Base-by-base conservation (phyloP, 805 yeast genomes). In the Candida sithepensis region DNA sequence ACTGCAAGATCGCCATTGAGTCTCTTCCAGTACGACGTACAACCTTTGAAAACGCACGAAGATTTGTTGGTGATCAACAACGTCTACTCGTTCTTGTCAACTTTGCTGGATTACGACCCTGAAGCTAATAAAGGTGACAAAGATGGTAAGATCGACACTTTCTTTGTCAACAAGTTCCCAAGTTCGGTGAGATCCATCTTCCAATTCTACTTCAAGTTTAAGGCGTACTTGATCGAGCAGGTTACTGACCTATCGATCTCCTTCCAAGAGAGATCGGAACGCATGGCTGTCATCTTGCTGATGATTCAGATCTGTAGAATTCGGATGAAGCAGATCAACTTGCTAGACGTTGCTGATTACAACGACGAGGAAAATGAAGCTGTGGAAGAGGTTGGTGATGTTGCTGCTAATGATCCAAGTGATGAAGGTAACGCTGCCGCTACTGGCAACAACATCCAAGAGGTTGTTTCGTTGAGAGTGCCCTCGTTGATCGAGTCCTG, bases 401-500 rank as follows among this genome's bases (percentile, higher is more conserved):
- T 9, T 13, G 19, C 16, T 7, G 12, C 20, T 10, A 19, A 20
- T 20, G 21, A 16, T 7, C 10, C 28, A 1, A 30, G 13, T 12
- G 12, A 24, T 26, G 10, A 26, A 26, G 30, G 12, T 8, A n/a
- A n/a, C n/a, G n/a, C n/a, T n/a, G n/a, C n/a, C n/a, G n/a, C n/a
- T n/a, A n/a, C n/a, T n/a, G n/a, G n/a, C n/a, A n/a, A n/a, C n/a
- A 30, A 30, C 14, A 30, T 30, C 16, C 34, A 30, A 22, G 39
- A 42, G 4, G 18, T 18, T 23, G 56, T 70, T 2, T 70, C 77
- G 2, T 74, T 81, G 7, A 76, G 71, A 52, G 76, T 91, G 18
- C 97, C 97, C 3, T 85, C 96, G 1, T 84, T 90, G 61, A 73
- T 92, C 46, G 98, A 92, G 64, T 74, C 90, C 2, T 88, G 94